These are phyloP conservation scores for Colletotrichum cordylinicola DNA, from an alignment of 2,329 filamentous ascomycete genomes.

Conservation along the genomic window DNA sequence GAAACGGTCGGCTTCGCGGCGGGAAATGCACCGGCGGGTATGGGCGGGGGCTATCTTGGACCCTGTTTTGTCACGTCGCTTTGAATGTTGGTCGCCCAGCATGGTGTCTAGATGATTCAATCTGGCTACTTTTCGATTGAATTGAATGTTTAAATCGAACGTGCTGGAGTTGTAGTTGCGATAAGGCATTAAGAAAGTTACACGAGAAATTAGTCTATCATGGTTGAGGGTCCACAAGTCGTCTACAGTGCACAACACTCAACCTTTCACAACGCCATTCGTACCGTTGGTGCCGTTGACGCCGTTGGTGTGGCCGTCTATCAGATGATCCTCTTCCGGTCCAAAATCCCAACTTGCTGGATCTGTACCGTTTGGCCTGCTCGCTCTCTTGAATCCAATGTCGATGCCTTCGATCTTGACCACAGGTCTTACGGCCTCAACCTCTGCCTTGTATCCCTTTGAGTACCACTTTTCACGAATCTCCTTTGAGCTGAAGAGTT, in stretches of 20 bases:
- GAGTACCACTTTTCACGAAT: conserved; percentile 57
- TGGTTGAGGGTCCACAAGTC: not conserved
- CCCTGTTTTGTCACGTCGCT: not conserved
- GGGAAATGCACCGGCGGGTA: not conserved
- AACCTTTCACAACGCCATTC: not conserved
- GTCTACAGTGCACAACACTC: not conserved
- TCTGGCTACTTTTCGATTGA: not conserved
- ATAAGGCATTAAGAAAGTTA: not conserved
- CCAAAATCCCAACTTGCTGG: conserved; percentile 61
- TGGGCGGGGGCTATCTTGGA: not conserved
- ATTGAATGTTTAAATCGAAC: not conserved
- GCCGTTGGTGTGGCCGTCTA: not conserved
- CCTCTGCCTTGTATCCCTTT: conserved; percentile 42
- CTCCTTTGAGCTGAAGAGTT: conserved; percentile 54
- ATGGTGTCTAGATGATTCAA: not conserved
- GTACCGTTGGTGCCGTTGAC: not conserved
- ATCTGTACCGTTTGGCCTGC: conserved; percentile 61
- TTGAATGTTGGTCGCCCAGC: not conserved
- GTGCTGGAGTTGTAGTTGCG: not conserved
- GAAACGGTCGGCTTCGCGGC: not conserved
- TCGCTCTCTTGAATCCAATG: conserved; percentile 48
- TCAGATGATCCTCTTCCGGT: conserved; percentile 41
- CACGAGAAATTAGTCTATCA: not conserved
- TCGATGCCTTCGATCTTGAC: conserved; percentile 49
- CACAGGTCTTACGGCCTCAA: conserved; percentile 48